Evolutionary conservation across 2,329 filamentous ascomycete genomes (phyloP).

Genomic region (Triangularia setosa): DNA sequence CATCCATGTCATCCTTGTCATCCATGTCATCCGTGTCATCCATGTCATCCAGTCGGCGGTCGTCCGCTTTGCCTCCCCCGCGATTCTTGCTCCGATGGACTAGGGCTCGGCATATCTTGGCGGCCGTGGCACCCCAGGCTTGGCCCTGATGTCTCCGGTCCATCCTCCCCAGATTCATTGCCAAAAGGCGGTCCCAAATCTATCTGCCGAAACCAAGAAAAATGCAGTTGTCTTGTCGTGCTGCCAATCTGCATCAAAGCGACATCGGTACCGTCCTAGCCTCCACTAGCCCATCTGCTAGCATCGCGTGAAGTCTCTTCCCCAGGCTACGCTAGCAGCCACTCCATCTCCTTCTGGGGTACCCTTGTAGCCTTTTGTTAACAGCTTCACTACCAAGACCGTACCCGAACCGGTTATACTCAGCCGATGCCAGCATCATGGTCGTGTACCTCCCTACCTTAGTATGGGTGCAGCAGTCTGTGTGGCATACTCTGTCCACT

Average conservation of each 20-base stretch:
- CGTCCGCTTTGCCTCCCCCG: constrained; percentile 14
- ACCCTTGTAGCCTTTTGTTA: neutral
- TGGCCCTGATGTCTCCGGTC: neutral
- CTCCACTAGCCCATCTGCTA: neutral
- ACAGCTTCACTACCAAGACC: constrained; percentile 6
- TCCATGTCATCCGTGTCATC: neutral
- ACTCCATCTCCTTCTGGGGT: neutral
- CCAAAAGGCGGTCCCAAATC: constrained; percentile 9
- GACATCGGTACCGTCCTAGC: neutral
- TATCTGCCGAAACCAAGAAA: constrained; percentile 17
- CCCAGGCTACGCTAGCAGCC: neutral
- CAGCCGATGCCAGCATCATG: constrained; percentile 1
- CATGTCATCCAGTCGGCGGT: neutral
- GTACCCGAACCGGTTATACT: constrained; percentile 12
- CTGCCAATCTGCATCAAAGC: neutral
- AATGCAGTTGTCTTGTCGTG: neutral
- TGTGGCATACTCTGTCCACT: neutral
- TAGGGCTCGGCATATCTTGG: constrained; percentile 9
- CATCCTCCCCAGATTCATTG: constrained; percentile 3
- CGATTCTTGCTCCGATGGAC: constrained; percentile 8
- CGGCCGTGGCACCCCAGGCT: constrained; percentile 3
- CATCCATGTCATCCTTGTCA: too few relatives aligned
- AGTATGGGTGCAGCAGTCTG: neutral
- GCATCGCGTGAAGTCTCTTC: neutral
- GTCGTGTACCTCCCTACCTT: neutral